Conservation (phyloP, 768 basidiomycete species). For the Clitopilus passeckerianus region DNA sequence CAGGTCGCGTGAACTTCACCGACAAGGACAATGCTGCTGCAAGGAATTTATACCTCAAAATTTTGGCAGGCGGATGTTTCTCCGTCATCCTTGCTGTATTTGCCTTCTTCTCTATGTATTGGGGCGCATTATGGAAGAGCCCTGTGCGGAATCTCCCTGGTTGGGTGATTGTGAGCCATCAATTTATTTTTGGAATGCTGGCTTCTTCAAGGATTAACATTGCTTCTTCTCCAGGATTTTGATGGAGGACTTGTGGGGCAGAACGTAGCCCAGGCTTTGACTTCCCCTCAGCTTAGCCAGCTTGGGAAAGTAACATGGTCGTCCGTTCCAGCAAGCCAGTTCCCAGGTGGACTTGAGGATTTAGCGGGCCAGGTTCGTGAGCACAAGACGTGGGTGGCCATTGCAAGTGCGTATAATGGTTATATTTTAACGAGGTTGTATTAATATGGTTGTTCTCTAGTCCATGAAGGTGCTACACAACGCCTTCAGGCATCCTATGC, state of each 20-base stretch:
- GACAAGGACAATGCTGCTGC: constrained; percentile 3
- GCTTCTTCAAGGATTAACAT: background rate
- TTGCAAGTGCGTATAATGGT: constrained; percentile 34
- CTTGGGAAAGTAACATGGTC: constrained; percentile 36
- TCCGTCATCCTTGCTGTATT: constrained; percentile 12
- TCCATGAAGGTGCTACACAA: constrained; percentile 34
- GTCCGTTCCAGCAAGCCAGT: constrained; percentile 28
- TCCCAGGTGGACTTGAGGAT: constrained; percentile 35
- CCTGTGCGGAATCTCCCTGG: constrained; percentile 13
- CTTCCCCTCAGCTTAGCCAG: constrained; percentile 16
- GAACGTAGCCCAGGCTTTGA: constrained; percentile 29
- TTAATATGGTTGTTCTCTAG: constrained; percentile 13
- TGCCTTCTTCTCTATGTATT: constrained; percentile 16
- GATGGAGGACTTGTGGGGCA: constrained; percentile 46
- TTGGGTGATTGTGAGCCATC: constrained; percentile 15
- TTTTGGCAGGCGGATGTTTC: constrained; percentile 7
- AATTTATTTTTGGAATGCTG: background rate
- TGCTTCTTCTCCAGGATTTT: constrained; percentile 38
- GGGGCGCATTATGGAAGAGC: constrained; percentile 17
- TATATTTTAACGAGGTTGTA: background rate
- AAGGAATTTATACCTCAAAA: constrained; percentile 12
- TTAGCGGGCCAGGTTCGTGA: constrained; percentile 38
- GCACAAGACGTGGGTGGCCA: constrained; percentile 46
- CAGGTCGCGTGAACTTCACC: constrained; percentile 3
- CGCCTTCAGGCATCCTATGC: constrained; percentile 31